Conservation (phyloP, 202 grass and related monocot species). For the Zoysia matrella region DNA sequence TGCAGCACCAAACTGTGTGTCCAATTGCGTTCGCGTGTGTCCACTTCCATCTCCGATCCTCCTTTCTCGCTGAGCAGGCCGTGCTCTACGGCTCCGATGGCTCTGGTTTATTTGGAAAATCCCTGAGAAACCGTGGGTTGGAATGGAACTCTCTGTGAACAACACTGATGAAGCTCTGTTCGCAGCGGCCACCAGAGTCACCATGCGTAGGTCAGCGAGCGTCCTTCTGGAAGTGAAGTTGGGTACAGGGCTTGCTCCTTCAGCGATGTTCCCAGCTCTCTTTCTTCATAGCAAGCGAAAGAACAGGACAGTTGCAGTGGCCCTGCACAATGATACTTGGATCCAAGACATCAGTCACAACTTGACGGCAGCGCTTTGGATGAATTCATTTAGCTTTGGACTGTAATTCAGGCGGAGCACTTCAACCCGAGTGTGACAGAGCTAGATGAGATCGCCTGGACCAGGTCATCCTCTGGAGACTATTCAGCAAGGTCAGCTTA, state of each 20-base stretch:
- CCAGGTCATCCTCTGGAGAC: no score
- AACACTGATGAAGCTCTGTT: background rate
- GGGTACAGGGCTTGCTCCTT: fast-evolving
- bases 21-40: no score
- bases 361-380: no score
- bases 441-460: no score
- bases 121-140: no score
- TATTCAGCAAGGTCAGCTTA: no score
- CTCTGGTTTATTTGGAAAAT: background rate
- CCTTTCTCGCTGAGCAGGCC: no score
- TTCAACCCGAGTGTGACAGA: no score
- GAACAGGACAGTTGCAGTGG: background rate
- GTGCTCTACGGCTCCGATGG: background rate
- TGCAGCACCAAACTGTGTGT: no score
- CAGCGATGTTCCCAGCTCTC: fast-evolving
- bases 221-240: background rate
- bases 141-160: background rate
- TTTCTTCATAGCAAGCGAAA: background rate
- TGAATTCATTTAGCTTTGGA: no score
- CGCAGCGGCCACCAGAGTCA: background rate
- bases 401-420: no score
- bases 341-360: background rate
- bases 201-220: background rate
- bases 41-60: no score
- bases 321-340: background rate